Evolutionary conservation across 768 basidiomycete species (phyloP).

Genomic region (Leccinum longicurvipes): DNA sequence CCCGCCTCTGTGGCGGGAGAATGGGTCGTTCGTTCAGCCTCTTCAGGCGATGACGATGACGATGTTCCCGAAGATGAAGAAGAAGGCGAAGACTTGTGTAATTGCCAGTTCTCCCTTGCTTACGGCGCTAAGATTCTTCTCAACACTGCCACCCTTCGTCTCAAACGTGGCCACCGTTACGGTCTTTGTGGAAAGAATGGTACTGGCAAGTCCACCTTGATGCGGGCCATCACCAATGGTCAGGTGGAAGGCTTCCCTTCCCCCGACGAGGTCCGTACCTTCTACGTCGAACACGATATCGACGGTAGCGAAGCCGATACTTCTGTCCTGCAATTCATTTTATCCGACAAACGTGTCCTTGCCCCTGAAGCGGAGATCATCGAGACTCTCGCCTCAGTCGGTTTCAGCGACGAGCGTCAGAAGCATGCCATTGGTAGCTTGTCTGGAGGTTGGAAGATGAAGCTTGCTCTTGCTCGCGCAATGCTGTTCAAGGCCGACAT

Average conservation of each 20-base stretch:
- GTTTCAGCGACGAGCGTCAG: conserved; percentile 88
- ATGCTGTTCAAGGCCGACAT: conserved; percentile 99
- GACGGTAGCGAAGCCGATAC: conserved; percentile 93
- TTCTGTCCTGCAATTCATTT: conserved; percentile 85
- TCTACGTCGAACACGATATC: conserved; percentile 99
- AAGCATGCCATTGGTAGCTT: conserved; percentile 80
- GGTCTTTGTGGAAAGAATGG: conserved; percentile 98
- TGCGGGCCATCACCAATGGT: conserved; percentile 90
- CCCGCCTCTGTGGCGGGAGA: conserved; percentile 68
- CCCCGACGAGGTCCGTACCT: conserved; percentile 94
- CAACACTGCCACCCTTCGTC: conserved; percentile 93
- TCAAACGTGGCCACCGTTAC: conserved; percentile 98
- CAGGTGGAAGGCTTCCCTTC: conserved; percentile 99
- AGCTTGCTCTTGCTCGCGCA: conserved; percentile 93
- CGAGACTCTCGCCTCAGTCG: conserved; percentile 84
- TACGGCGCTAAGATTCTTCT: conserved; percentile 99
- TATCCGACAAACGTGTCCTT: conserved; percentile 78
- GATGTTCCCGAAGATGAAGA: conserved; percentile 85
- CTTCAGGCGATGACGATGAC: conserved; percentile 66
- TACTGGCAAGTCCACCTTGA: conserved; percentile 94
- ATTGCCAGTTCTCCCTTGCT: conserved; percentile 97
- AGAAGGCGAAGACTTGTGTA: conserved; percentile 97
- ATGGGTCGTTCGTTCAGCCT: conserved; percentile 88
- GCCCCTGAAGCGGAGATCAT: conserved; percentile 67
- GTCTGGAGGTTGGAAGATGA: conserved; percentile 99